Base-by-base conservation (phyloP, 768 basidiomycete species). In the Cyathus striatus region DNA sequence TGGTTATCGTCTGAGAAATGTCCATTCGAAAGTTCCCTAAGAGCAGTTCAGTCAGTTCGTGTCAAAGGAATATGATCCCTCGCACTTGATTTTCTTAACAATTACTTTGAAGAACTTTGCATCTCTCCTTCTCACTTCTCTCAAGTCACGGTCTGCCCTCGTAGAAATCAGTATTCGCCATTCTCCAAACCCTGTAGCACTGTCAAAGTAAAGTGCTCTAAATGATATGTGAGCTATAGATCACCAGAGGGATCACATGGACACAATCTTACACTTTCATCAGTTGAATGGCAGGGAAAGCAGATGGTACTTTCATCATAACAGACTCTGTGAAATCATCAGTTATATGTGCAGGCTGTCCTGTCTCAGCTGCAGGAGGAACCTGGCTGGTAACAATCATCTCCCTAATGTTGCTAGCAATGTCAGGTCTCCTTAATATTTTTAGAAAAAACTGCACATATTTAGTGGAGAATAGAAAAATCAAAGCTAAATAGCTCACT, bases 1-100 rank as follows among this genome's bases (percentile, higher is more conserved):
- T 86, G 81, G 47, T 86, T 86, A 44, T 81, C 78, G 9, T 69
- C 66, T 1, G 84, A 85, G 51, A 87, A 86, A 43, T 79, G 74
- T 0, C 84, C 85, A 3, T 74, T 70, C 0, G 85, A 87, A 9
- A 88, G 68, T 46, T 86, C 79, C 53, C 85, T 86, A 35, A 5
- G 7, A 9, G 18, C 38, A 36, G 14, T 12, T 25, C 5, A 20
- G 38, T 38, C 24, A 32, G n/a, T 10, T 6, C 42, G 18, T 2
- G 20, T 3, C 23, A 22, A 6, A 20, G n/a, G 21, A 13, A 20
- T 38, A 30, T 17, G 21, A 5, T 18, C 23, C 38, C 20, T 52
- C 70, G 21, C 38, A 82, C 86, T 69, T 77, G 54, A 87, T 83
- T 55, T 86, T 87, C 61, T 83, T 86, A 27, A 83, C 51, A 21